Percentiles rank a stretch among this genome's conserved stretches.
These are phyloP conservation scores for Talaromyces sp. DNA, from an alignment of 2,329 filamentous ascomycete species.

Conservation along the genomic window DNA sequence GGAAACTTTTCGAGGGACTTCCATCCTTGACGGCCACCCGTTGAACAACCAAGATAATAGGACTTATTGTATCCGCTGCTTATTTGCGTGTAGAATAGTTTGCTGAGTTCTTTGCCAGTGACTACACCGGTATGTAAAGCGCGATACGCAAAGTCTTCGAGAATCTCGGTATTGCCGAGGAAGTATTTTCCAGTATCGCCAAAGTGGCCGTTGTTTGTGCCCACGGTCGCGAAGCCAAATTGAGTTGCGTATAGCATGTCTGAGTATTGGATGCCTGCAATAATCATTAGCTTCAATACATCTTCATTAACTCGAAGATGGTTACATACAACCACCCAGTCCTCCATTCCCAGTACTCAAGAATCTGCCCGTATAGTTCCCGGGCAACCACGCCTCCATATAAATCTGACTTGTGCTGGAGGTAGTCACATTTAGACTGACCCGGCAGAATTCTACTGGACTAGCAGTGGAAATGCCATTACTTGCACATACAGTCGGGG, in stretches of 20 bases:
- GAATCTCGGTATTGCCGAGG: conserved; percentile 41
- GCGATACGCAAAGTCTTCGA: conserved; percentile 41
- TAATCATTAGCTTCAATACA: neutral
- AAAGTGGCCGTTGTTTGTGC: conserved; percentile 48
- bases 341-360: conserved; percentile 53
- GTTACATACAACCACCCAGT: neutral
- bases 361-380: conserved; percentile 48
- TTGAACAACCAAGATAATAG: conserved; percentile 23
- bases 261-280: conserved; percentile 39
- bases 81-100: conserved; percentile 37
- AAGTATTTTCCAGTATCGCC: conserved; percentile 42
- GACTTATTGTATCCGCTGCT: conserved; percentile 16
- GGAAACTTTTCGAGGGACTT: conserved; percentile 51
- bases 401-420: conserved; percentile 48
- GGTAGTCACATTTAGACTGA: conserved; percentile 44
- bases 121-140: conserved; percentile 15
- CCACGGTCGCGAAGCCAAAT: conserved; percentile 43
- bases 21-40: conserved; percentile 23
- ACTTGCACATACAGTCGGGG: neutral
- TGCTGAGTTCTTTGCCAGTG: conserved; percentile 32
- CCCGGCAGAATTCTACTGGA: conserved; percentile 36
- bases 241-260: conserved; percentile 38
- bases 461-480: neutral
- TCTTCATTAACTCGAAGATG: neutral
- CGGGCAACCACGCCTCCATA: conserved; percentile 51